A percentile compares a stretch with the other conserved stretches of the same genome.
phyloP scores from a whole-genome alignment of 306 rosid genomes.

The Erythrophleum fordii region DNA sequence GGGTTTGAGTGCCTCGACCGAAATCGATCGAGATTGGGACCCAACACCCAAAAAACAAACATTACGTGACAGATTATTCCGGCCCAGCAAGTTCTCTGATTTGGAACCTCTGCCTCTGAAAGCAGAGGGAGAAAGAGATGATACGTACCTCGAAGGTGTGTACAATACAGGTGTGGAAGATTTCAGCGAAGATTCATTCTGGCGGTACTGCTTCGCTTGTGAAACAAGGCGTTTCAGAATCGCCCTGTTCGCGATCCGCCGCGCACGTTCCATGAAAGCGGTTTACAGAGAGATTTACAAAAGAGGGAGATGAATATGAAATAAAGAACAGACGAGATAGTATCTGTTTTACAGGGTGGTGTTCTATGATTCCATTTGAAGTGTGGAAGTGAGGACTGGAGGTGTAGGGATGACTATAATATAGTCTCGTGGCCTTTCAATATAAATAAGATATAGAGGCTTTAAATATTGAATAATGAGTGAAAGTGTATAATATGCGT shows the following conservation, averaged over 20 bases:
- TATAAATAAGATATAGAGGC: background rate
- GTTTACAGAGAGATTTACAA: background rate
- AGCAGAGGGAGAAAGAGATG: slow-evolving; percentile 68
- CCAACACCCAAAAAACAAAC: slow-evolving; percentile 41
- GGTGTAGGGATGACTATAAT: slow-evolving; percentile 25
- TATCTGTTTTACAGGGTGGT: slow-evolving; percentile 11
- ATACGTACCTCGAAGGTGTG: slow-evolving; percentile 72
- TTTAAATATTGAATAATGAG: background rate
- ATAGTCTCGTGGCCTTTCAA: slow-evolving; percentile 8
- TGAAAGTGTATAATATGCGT: slow-evolving; percentile 10
- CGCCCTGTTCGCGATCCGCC: slow-evolving; percentile 88
- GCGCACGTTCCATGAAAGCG: slow-evolving; percentile 89
- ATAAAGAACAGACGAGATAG: slow-evolving; percentile 23
- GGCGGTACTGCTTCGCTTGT: slow-evolving; percentile 70
- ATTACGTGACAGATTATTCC: slow-evolving; percentile 38
- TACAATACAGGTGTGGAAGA: slow-evolving; percentile 58
- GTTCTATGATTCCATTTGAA: slow-evolving; percentile 33
- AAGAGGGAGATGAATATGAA: background rate
- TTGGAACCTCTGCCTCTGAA: slow-evolving; percentile 44
- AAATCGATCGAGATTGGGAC: slow-evolving; percentile 72
- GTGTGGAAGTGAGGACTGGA: slow-evolving; percentile 34
- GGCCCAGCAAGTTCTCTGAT: slow-evolving; percentile 41
- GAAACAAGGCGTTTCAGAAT: slow-evolving; percentile 83
- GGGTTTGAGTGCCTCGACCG: slow-evolving; percentile 79
- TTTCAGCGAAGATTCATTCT: slow-evolving; percentile 55